Base-by-base conservation (phyloP, 345 rosid species). In the Populus simonii region DNA sequence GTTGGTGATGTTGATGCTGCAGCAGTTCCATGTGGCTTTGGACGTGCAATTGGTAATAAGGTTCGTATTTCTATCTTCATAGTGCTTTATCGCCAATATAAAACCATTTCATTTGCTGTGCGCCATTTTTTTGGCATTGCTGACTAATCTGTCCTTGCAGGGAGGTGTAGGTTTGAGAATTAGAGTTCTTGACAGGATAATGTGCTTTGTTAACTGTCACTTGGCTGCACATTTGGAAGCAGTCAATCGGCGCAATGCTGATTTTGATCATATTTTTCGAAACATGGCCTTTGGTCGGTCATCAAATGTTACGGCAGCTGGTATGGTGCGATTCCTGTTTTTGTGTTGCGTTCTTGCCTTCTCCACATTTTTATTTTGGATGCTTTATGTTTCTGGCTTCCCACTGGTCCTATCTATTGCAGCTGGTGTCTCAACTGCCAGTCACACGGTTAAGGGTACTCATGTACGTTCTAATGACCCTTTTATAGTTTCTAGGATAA, bases 1-100 rank as follows among this genome's bases (percentile, higher is more conserved):
- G 97, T 91, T 53, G 98, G 99, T 43, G 99, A 96, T 74, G 91
- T 92, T 76, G 99, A 96, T 89, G 98, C 92, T 31, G 97, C 89
- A 62, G 99, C 99, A 73, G 99, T 96, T 85, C 90, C 99, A 10
- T 96, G 98, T 82, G 99, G 99, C 76, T 94, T 96, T 79, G 99
- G 98, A 78, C 97, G 97, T 72, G 97, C 99, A 76, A 89, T 96
- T 84, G 99, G 99, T 62, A 96, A 96, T 78, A 96, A 96, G 97
- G 98, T 96, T 45, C 59, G 83, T 66, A 36, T 72, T 22, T 47
- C 73, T 74, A 74, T 68, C 70, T 78, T 78, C 25, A 31, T 65
- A 23, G 47, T 72, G 49, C 65, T 55, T 72, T n/a, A 57, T 57
- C 27, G n/a, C 49, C 23, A 39, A 7, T 31, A 31, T 17, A 66